A percentile compares a stretch with the other conserved stretches of the same genome.
Evolutionary conservation across 768 basidiomycete species (phyloP).

Genomic region (Coprinellus micaceus): DNA sequence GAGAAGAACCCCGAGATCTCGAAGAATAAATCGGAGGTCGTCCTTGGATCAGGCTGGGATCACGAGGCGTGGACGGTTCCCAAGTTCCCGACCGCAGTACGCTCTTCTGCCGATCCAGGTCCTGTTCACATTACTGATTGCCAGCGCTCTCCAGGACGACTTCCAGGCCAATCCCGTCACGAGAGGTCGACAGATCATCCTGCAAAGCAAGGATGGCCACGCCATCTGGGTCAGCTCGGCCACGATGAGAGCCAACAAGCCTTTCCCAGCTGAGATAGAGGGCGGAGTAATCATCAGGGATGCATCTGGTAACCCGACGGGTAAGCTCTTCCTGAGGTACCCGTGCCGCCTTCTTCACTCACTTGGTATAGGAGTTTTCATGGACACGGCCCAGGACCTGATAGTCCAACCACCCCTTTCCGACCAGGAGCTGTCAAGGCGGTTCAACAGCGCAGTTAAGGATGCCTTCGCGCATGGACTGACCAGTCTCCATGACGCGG

Average conservation of each 20-base stretch:
- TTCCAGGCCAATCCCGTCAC: slow-evolving; percentile 69
- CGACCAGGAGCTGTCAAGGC: slow-evolving; percentile 54
- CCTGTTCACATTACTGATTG: slow-evolving; percentile 1
- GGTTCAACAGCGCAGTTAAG: slow-evolving; percentile 56
- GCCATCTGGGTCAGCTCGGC: slow-evolving; percentile 78
- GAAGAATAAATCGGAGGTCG: slow-evolving; percentile 54
- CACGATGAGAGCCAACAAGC: slow-evolving; percentile 52
- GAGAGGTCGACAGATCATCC: slow-evolving; percentile 66
- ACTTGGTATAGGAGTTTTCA: slow-evolving; percentile 52
- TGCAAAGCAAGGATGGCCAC: slow-evolving; percentile 86
- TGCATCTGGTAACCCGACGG: slow-evolving; percentile 62
- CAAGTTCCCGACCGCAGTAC: slow-evolving; percentile 67
- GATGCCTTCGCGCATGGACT: slow-evolving; percentile 71
- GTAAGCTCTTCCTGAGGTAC: slow-evolving; percentile 30
- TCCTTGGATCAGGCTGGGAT: slow-evolving; percentile 88
- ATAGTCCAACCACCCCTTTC: slow-evolving; percentile 61
- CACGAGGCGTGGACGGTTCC: slow-evolving; percentile 69
- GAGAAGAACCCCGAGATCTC: slow-evolving; percentile 50
- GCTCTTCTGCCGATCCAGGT: slow-evolving; percentile 14
- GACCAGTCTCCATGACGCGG: slow-evolving; percentile 86
- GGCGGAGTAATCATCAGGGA: slow-evolving; percentile 81
- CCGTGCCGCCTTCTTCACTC: not conserved
- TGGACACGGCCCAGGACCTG: slow-evolving; percentile 85
- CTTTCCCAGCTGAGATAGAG: slow-evolving; percentile 67
- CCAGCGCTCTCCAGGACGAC: slow-evolving; percentile 47